Base-by-base conservation (phyloP, 2,329 filamentous ascomycete genomes). In the Aspergillus aculeatinus region DNA sequence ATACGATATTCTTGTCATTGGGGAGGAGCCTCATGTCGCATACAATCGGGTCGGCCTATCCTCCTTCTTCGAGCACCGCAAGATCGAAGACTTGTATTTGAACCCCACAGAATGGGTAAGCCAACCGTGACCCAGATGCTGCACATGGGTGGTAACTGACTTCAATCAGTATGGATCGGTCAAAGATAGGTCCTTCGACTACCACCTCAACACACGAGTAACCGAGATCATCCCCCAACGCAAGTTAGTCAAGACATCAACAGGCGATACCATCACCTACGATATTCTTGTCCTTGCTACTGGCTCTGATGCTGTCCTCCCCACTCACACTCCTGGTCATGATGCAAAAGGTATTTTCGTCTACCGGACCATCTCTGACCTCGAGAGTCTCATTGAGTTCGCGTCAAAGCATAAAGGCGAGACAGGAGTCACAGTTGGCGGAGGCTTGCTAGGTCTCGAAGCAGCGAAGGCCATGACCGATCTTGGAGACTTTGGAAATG, bases 401-500 rank as follows among this genome's bases (percentile, higher is more conserved):
- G 86, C 91, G 0, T 82, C 85, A 1, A 79, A 81, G 11, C 85
- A 86, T 57, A 89, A 87, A 66, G 90, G 86, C 4, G 86, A 87
- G 2, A 84, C 84, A 2, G 92, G 90, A 0, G 84, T 87, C 4
- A 91, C 95, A 0, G 90, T 96, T 3, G 92, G 92, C 25, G 92
- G 92, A 55, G 92, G 92, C 0, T 76, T 97, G 25, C 82, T 96
- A 0, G 92, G 92, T 0, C 83, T 97, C 0, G 92, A 96, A 77
- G 92, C 92, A 2, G 92, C 91, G 35, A 95, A 96, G 69, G 92
- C 92, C 2, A 92, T 96, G 90, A 88, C 93, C 80, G 92, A 96
- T 70, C 79, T 96, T 9, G 83, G 90, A 67, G 85, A 87, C 55
- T 96, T 89, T 70, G 81, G 83, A 12, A 85, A 86, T 59, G 89